These are phyloP conservation scores for Gossypium mustelinum DNA, from an alignment of 345 rosid species.

Conservation along the genomic window DNA sequence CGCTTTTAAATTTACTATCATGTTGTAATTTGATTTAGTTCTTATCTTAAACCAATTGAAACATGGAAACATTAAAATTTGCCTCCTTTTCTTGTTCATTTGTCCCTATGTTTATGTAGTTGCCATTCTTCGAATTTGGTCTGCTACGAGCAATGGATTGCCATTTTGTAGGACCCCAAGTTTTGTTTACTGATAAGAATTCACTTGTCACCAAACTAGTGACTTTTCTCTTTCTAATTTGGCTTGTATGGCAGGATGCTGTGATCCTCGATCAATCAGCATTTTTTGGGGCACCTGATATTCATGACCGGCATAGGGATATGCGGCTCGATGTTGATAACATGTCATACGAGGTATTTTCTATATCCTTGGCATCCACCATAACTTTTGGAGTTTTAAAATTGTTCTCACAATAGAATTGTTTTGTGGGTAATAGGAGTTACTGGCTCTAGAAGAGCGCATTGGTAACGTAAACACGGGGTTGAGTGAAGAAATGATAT, in stretches of 20 bases:
- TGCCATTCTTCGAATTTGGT: background rate
- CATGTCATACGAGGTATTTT: too few species aligned
- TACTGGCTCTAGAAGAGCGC: slow-evolving; percentile 81
- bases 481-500: slow-evolving; percentile 64
- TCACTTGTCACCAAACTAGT: background rate
- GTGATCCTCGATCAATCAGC: too few species aligned
- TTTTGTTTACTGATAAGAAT: background rate
- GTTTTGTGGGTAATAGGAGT: slow-evolving; percentile 48
- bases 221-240: background rate
- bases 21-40: background rate
- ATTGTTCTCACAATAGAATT: background rate
- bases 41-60: background rate
- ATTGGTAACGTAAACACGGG: slow-evolving; percentile 92
- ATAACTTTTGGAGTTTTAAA: background rate
- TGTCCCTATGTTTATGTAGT: background rate
- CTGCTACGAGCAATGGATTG: too few species aligned
- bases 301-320: too few species aligned
- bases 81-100: background rate
- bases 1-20: background rate
- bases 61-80: background rate
- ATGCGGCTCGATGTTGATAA: too few species aligned
- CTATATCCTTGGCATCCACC: background rate
- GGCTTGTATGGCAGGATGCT: too few species aligned
- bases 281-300: too few species aligned
- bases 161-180: too few species aligned